Evolutionary conservation across 768 basidiomycete species (phyloP).

Genomic region (Floccularia luteovirens): DNA sequence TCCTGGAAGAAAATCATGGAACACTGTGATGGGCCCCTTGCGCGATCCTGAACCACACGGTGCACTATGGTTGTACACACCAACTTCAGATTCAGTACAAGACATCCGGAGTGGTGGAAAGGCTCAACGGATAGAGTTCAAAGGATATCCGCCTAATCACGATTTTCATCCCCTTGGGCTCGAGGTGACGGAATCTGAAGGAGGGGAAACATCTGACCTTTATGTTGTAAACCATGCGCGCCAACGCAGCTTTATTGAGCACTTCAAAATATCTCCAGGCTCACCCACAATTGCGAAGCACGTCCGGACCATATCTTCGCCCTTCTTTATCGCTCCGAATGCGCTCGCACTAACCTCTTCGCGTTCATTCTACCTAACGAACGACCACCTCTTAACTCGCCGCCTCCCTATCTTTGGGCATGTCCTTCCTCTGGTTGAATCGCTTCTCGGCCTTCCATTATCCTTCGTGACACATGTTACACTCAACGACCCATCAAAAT

Average conservation of each 20-base stretch:
- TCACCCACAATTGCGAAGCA: conserved; percentile 36
- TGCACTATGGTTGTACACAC: conserved; percentile 49
- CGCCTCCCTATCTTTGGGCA: conserved; percentile 48
- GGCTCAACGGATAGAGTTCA: conserved; percentile 33
- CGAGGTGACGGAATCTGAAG: conserved; percentile 44
- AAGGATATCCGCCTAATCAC: conserved; percentile 45
- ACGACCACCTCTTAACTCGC: conserved; percentile 65
- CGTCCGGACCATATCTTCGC: conserved; percentile 53
- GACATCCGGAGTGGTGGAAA: background rate
- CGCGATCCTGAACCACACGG: conserved; percentile 50
- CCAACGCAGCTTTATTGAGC: conserved; percentile 54
- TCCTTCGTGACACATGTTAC: conserved; percentile 53
- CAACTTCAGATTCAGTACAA: conserved; percentile 5
- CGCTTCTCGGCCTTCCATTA: conserved; percentile 47
- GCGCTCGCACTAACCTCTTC: conserved; percentile 58
- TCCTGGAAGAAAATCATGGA: conserved; percentile 53
- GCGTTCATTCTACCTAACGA: conserved; percentile 62
- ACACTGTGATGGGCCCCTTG: conserved; percentile 73
- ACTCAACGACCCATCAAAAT: conserved; percentile 20
- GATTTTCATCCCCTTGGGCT: conserved; percentile 72
- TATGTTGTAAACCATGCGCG: conserved; percentile 69
- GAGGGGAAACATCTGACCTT: conserved; percentile 43
- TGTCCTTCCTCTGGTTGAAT: conserved; percentile 47
- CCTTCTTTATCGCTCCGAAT: conserved; percentile 59
- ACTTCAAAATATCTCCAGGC: conserved; percentile 47